phyloP scores from a whole-genome alignment of 306 rosid genomes.

The Medicago truncatula region DNA sequence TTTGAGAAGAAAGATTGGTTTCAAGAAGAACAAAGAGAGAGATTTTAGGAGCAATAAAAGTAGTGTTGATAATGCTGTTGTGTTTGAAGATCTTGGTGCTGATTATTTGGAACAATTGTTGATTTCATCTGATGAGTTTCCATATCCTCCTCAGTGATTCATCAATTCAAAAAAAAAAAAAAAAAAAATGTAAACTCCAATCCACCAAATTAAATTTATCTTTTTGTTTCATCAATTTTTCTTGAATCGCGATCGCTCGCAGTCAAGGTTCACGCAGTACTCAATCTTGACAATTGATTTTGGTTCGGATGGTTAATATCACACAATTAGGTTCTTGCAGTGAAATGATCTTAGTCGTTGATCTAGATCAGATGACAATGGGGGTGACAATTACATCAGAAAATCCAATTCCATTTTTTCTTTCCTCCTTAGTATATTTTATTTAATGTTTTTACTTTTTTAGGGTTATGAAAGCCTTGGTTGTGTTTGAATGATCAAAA shows the following conservation, averaged over 20 bases:
- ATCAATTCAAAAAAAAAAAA: background rate
- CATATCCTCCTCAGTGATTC: slow-evolving; percentile 34
- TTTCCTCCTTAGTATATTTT: background rate
- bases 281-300: no score
- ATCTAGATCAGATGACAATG: no score
- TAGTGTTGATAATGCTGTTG: slow-evolving; percentile 69
- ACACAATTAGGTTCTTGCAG: no score
- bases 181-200: background rate
- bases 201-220: slow-evolving; percentile 10
- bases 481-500: slow-evolving; percentile 44
- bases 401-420: no score
- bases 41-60: slow-evolving; percentile 40
- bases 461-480: background rate
- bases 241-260: background rate
- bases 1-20: slow-evolving; percentile 62
- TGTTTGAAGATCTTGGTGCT: slow-evolving; percentile 86
- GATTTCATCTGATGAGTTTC: slow-evolving; percentile 56
- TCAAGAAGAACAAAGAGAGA: slow-evolving; percentile 56
- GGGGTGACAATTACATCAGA: no score
- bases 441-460: background rate
- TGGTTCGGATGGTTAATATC: no score
- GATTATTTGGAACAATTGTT: slow-evolving; percentile 91
- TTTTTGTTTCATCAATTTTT: background rate
- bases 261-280: no score
- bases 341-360: no score